Percentiles rank a stretch among this genome's conserved stretches.
Conservation (phyloP, 208 protist species). For the Trypanosoma melophagium region DNA sequence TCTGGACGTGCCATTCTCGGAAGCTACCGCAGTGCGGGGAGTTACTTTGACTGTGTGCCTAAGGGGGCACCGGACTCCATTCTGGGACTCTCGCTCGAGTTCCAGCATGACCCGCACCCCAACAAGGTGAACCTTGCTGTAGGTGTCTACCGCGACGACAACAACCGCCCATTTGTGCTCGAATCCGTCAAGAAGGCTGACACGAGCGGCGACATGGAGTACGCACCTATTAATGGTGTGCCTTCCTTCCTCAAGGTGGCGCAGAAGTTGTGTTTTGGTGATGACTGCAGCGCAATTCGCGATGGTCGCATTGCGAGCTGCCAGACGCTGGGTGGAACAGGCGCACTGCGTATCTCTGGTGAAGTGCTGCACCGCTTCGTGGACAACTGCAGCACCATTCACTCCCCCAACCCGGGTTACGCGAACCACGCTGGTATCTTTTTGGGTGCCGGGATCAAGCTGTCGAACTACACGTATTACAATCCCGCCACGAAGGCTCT, state of each 20-base stretch:
- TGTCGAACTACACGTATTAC: conserved; percentile 74
- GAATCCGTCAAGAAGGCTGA: conserved; percentile 84
- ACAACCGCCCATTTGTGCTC: conserved; percentile 91
- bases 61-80: conserved; percentile 67
- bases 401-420: conserved; percentile 70
- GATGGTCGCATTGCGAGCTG: conserved; percentile 65
- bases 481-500: conserved; percentile 56
- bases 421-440: conserved; percentile 80
- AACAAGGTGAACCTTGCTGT: conserved; percentile 96
- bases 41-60: conserved; percentile 50
- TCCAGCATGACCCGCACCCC: conserved; percentile 65
- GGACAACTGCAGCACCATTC: conserved; percentile 40
- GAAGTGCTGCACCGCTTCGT: conserved; percentile 55
- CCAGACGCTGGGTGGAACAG: conserved; percentile 85
- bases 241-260: conserved; percentile 70
- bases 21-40: conserved; percentile 10
- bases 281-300: conserved; percentile 34
- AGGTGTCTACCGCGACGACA: conserved; percentile 96
- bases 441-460: conserved; percentile 39
- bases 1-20: neutral
- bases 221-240: conserved; percentile 94
- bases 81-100: conserved; percentile 63
- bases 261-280: conserved; percentile 89
- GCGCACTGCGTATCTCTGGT: conserved; percentile 66
- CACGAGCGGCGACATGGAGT: conserved; percentile 82